Evolutionary conservation across 441 rosid species (phyloP), one percentile per base, ranked within the genome.

Genomic region (Populus tomentosa): DNA sequence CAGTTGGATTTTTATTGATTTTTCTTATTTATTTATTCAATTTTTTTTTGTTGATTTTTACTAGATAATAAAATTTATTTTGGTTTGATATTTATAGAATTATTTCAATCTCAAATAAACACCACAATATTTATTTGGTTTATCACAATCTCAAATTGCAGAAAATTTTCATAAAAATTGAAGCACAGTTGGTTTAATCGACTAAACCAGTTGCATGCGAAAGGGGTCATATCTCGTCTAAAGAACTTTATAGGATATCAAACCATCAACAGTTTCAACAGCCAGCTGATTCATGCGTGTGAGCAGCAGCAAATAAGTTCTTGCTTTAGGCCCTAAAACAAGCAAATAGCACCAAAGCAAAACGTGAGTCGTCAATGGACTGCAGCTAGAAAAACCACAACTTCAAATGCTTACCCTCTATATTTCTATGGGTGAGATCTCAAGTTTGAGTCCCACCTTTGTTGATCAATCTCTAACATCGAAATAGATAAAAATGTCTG

Each of bases 201-300:
- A 14, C 61, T 53, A 53, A 53, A 16, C 61, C 61, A 53, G 61
- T 1, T 53, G n/a, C 1, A 53, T 53, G 61, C 61, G 2, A 53
- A 53, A 53, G 1, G 61, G 21, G 5, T 26, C 23, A 33, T 32
- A 73, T 33, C 28, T n/a, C 16, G 35, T 69, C 50, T 67, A 86
- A 36, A 82, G 67, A 21, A 86, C 85, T 77, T 88, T 82, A 66
- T 89, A 91, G 5, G 87, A 86, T 32, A 90, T 82, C 71, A 40
- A 69, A 67, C 91, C 90, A 36, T 91, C 90, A 13, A 46, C 75
- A 7, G 90, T 86, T 83, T 89, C 92, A 9, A 89, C 89, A 4
- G 75, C 86, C 67, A 92, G 69, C 75, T 67, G 80, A 73, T 88
- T 88, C 89, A 92, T 87, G 67, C 91, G 90, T 42, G 82, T 80